Conservation (phyloP, 495 filamentous ascomycete genomes). For the Umbilicaria muhlenbergii region DNA sequence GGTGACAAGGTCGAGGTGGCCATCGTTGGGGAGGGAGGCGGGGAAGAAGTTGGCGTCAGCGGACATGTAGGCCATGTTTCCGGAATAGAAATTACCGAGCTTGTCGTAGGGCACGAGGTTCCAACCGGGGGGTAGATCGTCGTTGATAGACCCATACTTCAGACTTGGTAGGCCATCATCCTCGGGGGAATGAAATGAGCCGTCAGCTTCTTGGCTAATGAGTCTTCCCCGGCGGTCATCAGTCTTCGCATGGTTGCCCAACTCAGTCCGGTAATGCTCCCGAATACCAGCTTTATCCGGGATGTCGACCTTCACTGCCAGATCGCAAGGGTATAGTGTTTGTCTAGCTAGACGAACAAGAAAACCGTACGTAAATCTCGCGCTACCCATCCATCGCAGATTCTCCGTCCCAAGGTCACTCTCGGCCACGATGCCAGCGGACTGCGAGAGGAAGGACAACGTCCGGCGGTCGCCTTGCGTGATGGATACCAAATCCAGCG, state of each 20-base stretch:
- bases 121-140: slow-evolving; percentile 64
- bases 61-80: slow-evolving; percentile 90
- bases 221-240: slow-evolving; percentile 8
- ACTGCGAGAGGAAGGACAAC: slow-evolving; percentile 82
- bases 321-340: slow-evolving; percentile 72
- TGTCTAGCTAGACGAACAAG: slow-evolving; percentile 53
- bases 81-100: slow-evolving; percentile 84
- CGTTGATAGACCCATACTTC: slow-evolving; percentile 61
- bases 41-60: slow-evolving; percentile 80
- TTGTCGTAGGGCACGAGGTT: slow-evolving; percentile 52
- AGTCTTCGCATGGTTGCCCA: slow-evolving; percentile 17
- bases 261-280: slow-evolving; percentile 48
- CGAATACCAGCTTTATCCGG: slow-evolving; percentile 63
- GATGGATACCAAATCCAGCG: slow-evolving; percentile 73
- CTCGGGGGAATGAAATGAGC: slow-evolving; percentile 4
- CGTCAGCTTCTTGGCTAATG: neutral
- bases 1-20: slow-evolving; percentile 68
- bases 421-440: slow-evolving; percentile 81
- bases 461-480: slow-evolving; percentile 60
- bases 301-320: slow-evolving; percentile 67
- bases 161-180: slow-evolving; percentile 50
- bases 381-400: slow-evolving; percentile 78
- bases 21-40: slow-evolving; percentile 69
- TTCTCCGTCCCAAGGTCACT: slow-evolving; percentile 78
- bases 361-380: slow-evolving; percentile 75